A percentile compares a stretch with the other conserved stretches of the same genome.
phyloP scores from a whole-genome alignment of 1,139 yeast species.

The Candida glucosophila region DNA sequence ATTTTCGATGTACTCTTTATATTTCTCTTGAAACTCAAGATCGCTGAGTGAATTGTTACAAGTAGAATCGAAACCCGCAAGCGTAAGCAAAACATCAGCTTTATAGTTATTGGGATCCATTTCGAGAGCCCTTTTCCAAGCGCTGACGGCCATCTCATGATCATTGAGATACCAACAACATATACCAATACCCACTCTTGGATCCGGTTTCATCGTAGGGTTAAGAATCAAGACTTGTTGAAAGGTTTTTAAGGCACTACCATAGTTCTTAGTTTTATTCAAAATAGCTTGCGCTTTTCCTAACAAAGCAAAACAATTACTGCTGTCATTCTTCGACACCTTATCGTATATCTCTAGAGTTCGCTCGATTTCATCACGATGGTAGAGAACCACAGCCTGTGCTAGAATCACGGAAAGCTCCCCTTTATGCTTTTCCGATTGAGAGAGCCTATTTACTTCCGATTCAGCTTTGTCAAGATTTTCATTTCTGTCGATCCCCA shows the following conservation, averaged over 20 bases:
- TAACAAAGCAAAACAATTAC: conserved; percentile 68
- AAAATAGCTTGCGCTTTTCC: conserved; percentile 81
- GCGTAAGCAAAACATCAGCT: conserved; percentile 57
- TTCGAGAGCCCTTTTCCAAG: conserved; percentile 79
- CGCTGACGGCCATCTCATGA: conserved; percentile 60
- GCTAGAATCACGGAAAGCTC: conserved; percentile 45
- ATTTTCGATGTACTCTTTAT: conserved; percentile 35
- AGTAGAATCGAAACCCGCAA: conserved; percentile 61
- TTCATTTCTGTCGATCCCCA: conserved; percentile 18
- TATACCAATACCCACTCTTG: conserved; percentile 89
- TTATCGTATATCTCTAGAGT: conserved; percentile 57
- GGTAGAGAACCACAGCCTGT: conserved; percentile 44
- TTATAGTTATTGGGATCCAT: conserved; percentile 53
- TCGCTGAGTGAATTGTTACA: conserved; percentile 53
- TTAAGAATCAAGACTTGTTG: conserved; percentile 74
- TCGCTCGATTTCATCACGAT: conserved; percentile 48
- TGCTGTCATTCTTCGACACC: conserved; percentile 38
- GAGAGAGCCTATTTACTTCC: conserved; percentile 12
- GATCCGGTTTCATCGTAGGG: conserved; percentile 80
- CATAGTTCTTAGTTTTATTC: conserved; percentile 58
- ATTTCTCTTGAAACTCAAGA: conserved; percentile 45
- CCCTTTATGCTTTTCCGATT: conserved; percentile 9
- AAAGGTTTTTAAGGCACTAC: conserved; percentile 67
- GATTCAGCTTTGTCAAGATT: conserved; percentile 16
- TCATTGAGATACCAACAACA: conserved; percentile 89